Conservation (phyloP, 208 protist genomes). For the Trypanosoma platydactyli region DNA sequence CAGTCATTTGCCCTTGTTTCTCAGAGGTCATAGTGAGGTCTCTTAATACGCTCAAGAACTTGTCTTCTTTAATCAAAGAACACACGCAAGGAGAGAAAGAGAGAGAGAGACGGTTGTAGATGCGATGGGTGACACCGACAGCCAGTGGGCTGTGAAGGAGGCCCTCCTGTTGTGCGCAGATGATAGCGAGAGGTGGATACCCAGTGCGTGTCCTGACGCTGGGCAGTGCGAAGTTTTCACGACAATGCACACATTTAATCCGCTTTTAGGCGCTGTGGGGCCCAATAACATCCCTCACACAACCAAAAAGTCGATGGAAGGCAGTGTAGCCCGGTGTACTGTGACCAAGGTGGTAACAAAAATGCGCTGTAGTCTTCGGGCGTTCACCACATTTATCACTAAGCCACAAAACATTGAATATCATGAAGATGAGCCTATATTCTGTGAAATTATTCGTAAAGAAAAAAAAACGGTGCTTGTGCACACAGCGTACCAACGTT, state of each 20-base stretch:
- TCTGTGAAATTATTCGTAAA: conserved; percentile 20
- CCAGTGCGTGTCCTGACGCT: background rate
- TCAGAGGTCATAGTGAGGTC: too few relatives aligned
- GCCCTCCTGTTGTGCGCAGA: conserved; percentile 22
- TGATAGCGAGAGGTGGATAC: background rate
- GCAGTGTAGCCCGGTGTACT: background rate
- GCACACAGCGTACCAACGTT: conserved; percentile 22
- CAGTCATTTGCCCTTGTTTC: too few relatives aligned
- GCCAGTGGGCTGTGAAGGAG: conserved; percentile 9
- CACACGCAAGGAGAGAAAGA: too few relatives aligned
- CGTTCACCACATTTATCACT: conserved; percentile 25
- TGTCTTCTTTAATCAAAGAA: too few relatives aligned
- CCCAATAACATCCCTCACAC: background rate
- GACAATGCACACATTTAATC: conserved; percentile 5
- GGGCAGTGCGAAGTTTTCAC: background rate
- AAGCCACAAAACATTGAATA: conserved; percentile 24
- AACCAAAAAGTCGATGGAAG: background rate
- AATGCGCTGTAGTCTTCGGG: conserved; percentile 26
- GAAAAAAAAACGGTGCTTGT: conserved; percentile 1
- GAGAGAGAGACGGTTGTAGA: background rate
- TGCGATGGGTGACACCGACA: background rate
- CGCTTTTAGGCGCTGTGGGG: background rate
- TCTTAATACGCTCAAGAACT: too few relatives aligned
- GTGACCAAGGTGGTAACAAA: conserved; percentile 17
- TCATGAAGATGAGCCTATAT: conserved; percentile 20